These are phyloP conservation scores for Fomitopsis schrenkii DNA, from an alignment of 1,284 basidiomycete species.

Conservation along the genomic window DNA sequence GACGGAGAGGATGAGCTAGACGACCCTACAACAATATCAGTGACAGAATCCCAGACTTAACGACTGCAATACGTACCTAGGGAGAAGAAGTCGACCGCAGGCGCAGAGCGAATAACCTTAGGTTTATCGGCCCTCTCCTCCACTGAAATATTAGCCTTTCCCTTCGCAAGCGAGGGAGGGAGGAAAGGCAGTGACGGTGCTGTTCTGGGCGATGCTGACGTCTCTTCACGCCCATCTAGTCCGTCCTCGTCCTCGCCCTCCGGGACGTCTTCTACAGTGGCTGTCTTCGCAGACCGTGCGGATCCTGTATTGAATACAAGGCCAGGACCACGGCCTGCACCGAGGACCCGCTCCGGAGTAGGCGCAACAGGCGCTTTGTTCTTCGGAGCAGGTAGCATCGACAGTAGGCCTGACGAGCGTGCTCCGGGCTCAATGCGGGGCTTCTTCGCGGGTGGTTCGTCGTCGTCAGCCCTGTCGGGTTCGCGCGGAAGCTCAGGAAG, in stretches of 20 bases:
- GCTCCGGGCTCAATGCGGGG: slow-evolving; percentile 48
- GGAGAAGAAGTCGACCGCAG: slow-evolving; percentile 67
- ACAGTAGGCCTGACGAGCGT: slow-evolving; percentile 60
- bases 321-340: slow-evolving; percentile 56
- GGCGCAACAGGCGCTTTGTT: slow-evolving; percentile 43
- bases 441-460: slow-evolving; percentile 56
- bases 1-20: slow-evolving; percentile 2
- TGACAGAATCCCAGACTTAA: not conserved
- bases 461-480: slow-evolving; percentile 37
- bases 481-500: slow-evolving; percentile 49
- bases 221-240: slow-evolving; percentile 6
- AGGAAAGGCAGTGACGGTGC: slow-evolving; percentile 42
- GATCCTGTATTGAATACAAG: slow-evolving; percentile 48
- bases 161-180: slow-evolving; percentile 55
- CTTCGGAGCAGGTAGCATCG: slow-evolving; percentile 76
- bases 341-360: slow-evolving; percentile 53
- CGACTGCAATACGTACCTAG: slow-evolving; percentile 29
- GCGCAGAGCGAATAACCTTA: slow-evolving; percentile 30
- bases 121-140: slow-evolving; percentile 43
- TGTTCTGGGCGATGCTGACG: slow-evolving; percentile 12
- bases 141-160: slow-evolving; percentile 55
- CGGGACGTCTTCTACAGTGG: slow-evolving; percentile 20
- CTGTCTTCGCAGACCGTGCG: slow-evolving; percentile 7
- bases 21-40: not conserved
- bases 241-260: slow-evolving; percentile 9